phyloP scores from a whole-genome alignment of 2,329 filamentous ascomycete genomes.

The Alternaria hordeiaustralica region DNA sequence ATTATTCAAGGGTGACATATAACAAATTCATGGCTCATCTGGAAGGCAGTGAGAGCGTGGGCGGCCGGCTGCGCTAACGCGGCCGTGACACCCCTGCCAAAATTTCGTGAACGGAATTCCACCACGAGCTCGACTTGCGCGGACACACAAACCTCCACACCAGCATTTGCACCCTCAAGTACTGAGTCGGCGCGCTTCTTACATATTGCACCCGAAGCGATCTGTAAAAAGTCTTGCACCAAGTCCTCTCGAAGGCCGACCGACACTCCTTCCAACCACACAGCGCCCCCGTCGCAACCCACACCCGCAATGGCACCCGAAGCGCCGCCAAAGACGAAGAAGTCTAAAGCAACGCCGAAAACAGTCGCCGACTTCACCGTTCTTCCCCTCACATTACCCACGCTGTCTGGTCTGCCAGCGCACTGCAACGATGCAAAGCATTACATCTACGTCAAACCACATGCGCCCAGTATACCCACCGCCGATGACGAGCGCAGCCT shows the following conservation, averaged over 20 bases:
- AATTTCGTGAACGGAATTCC: slow-evolving; percentile 37
- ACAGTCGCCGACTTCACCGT: slow-evolving; percentile 68
- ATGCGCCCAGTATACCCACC: slow-evolving; percentile 70
- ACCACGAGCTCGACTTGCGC: slow-evolving; percentile 6
- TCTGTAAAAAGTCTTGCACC: not conserved
- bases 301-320: slow-evolving; percentile 25
- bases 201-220: not conserved
- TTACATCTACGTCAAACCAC: slow-evolving; percentile 84
- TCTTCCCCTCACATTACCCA: slow-evolving; percentile 68
- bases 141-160: not conserved
- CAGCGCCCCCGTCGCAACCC: not conserved
- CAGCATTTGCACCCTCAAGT: not conserved
- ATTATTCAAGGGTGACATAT: not conserved
- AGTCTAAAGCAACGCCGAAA: slow-evolving; percentile 26
- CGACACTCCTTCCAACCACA: not conserved
- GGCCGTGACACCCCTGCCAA: slow-evolving; percentile 42
- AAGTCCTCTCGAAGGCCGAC: too few species aligned
- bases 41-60: not conserved
- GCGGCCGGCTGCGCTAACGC: not conserved
- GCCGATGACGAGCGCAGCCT: slow-evolving; percentile 78
- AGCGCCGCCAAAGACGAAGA: slow-evolving; percentile 21
- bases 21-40: not conserved
- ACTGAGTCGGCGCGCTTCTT: not conserved
- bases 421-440: slow-evolving; percentile 64
- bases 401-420: slow-evolving; percentile 55